Evolutionary conservation across 768 basidiomycete species (phyloP).

Genomic region (Macrocybe gigantea): DNA sequence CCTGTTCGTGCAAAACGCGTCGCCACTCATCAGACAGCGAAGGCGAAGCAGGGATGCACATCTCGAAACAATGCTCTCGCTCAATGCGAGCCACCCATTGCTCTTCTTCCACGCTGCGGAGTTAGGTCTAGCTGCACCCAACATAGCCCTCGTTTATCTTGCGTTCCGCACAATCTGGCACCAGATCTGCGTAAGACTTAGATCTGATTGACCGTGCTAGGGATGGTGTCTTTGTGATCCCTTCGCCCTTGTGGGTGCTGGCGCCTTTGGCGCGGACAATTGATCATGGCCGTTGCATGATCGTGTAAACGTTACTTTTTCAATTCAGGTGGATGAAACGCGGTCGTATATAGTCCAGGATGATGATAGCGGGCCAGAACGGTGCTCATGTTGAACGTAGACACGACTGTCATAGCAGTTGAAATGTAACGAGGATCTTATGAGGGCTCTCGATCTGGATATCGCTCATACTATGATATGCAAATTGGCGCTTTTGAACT

Average conservation of each 20-base stretch:
- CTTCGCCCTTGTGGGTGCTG: slow-evolving; percentile 26
- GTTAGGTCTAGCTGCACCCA: slow-evolving; percentile 13
- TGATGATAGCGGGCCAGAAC: background rate
- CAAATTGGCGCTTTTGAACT: too few relatives aligned
- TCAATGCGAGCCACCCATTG: slow-evolving; percentile 12
- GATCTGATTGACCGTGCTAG: slow-evolving; percentile 17
- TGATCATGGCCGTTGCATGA: slow-evolving; percentile 22
- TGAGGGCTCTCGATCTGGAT: too few relatives aligned
- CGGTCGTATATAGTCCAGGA: background rate
- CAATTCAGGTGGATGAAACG: slow-evolving; percentile 17
- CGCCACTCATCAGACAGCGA: slow-evolving; percentile 17
- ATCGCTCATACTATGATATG: too few relatives aligned
- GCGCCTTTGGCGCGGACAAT: slow-evolving; percentile 25
- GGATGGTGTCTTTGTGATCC: slow-evolving; percentile 14
- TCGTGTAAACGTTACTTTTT: slow-evolving; percentile 17
- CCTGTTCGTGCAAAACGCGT: slow-evolving; percentile 15
- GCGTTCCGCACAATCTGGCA: slow-evolving; percentile 13
- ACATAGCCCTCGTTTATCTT: slow-evolving; percentile 16
- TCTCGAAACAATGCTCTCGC: background rate
- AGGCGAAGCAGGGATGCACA: slow-evolving; percentile 21
- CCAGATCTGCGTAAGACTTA: slow-evolving; percentile 25
- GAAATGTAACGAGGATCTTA: too few relatives aligned
- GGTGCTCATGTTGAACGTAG: slow-evolving; percentile 1
- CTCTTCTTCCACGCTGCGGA: slow-evolving; percentile 26
- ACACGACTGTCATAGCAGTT: too few relatives aligned